Evolutionary conservation across 2,329 filamentous ascomycete species (phyloP), one percentile per base, ranked within the genome.

Genomic region (Aureobasidium pullulans): DNA sequence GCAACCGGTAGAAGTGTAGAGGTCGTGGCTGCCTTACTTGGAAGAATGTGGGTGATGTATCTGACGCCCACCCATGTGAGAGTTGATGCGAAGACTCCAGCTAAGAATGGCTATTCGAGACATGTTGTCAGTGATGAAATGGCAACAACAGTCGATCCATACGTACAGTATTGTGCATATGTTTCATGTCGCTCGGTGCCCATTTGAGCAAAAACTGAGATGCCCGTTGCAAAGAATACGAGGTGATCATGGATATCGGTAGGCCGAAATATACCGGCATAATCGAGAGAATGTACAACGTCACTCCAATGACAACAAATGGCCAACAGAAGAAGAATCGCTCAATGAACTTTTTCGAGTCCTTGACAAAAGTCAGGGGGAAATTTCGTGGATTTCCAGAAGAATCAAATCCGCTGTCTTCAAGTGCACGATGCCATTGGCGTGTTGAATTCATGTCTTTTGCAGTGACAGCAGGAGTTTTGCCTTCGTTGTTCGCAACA

Each of bases 281-380:
- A 66, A 86, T 80, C 60, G 89, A 87, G 37, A 96, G 73, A 61
- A 94, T 81, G 71, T 84, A 85, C 40, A 96, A 69, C 61, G 86
- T 84, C 34, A 82, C 72, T 73, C 88, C 87, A 2, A 96, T 77
- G 50, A 95, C 81, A 10, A 89, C 66, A 68, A 93, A 92, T 0
- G 94, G 94, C 83, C 88, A 93, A 31, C 96, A 75, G 73, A 96
- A 97, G 71, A 96, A 85, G 73, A 96, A 94, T 66, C 88, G 88
- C 61, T 82, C 88, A 70, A 95, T 84, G 68, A 96, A 90, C 28
- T 78, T 82, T 66, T 87, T 82, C 72, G 87, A 85, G 71, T 93
- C 90, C 72, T 92, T 87, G 59, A 93, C 81, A 66, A 84, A 85
- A 7, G 84, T 84, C 43, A 93, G 81, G 0, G 90, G 90, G 73